Base-by-base conservation (phyloP, 1,139 yeast genomes). In the Geotrichum carabidarum region DNA sequence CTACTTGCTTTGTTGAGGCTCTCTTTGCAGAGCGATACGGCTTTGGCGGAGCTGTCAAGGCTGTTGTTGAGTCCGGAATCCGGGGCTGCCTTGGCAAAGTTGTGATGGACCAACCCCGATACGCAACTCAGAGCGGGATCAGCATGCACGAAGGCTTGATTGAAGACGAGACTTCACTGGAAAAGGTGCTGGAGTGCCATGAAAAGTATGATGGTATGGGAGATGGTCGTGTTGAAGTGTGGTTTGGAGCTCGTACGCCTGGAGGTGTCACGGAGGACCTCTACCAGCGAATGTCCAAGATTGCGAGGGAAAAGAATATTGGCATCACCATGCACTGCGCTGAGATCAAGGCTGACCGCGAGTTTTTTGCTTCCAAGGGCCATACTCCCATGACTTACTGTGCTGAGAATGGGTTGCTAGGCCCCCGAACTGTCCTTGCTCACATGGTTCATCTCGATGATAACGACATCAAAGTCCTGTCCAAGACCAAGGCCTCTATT, bases 301-400 rank as follows among this genome's bases (percentile, higher is more conserved):
- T 57, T 14, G 65, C 67, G 5, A 54, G 65, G 36, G 60, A 57
- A 37, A 55, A 53, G 41, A 57, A 61, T 35, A 64, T 63, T 47
- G 67, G 67, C 8, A 56, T 64, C 27, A 63, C 65, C 37, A 62
- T 64, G 63, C 67, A 64, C 51, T 62, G 65, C 50, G 65, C 66
- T 14, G 67, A 64, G 50, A 62, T 64, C 32, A 59, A 60, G 40
- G 63, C 65, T 35, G 67, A 62, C 49, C 55, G 63, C n/a, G 63
- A 58, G 48, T 64, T 62, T 43, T 62, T 60, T 55, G 64, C 63
- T 1, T 56, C 64, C n/a, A 61, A 62, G 40, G 62, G 59, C 32
- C 63, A 61, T 45, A 59, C 66, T 8, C 66, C 66, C 34, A 62
- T 63, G 64, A 61, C 65, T 22, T 64, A 63, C 55, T 56, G 58